Percentiles rank a stretch among this genome's conserved stretches.
phyloP scores from a whole-genome alignment of 2,329 filamentous ascomycete genomes.

The Pleomassaria siparia region DNA sequence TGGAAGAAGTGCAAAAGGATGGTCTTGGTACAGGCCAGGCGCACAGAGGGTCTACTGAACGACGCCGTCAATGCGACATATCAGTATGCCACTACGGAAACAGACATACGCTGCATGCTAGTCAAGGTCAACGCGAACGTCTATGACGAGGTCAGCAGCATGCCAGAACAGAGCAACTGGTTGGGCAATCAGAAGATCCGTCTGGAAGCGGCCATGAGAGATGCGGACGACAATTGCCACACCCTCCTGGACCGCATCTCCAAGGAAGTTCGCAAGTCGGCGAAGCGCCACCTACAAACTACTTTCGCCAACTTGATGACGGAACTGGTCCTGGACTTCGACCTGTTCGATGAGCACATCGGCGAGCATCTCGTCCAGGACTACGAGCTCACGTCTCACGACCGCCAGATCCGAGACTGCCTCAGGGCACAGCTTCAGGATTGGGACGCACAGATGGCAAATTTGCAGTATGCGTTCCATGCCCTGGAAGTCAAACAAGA shows the following conservation, averaged over 20 bases:
- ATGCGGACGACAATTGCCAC: not conserved
- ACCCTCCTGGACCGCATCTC: slow-evolving; percentile 5
- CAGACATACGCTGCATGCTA: slow-evolving; percentile 13
- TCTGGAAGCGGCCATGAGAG: not conserved
- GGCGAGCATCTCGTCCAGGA: slow-evolving; percentile 7
- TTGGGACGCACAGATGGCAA: slow-evolving; percentile 1
- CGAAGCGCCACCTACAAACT: not conserved
- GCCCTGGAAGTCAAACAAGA: not conserved
- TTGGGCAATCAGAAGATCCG: not conserved
- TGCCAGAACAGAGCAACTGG: not conserved
- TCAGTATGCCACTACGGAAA: slow-evolving; percentile 12
- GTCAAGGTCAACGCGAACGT: slow-evolving; percentile 2
- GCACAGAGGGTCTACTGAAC: not conserved
- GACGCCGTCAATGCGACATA: not conserved
- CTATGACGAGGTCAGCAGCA: slow-evolving; percentile 4
- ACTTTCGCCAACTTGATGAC: slow-evolving; percentile 4
- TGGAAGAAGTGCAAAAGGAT: slow-evolving; percentile 5
- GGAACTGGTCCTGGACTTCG: slow-evolving; percentile 3
- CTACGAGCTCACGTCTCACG: slow-evolving; percentile 1
- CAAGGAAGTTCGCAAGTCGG: not conserved
- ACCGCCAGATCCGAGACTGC: not conserved
- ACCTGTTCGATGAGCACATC: slow-evolving; percentile 10
- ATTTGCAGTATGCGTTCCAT: not conserved
- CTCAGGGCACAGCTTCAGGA: slow-evolving; percentile 5
- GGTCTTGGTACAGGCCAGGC: not conserved